Percentiles rank a stretch among this genome's conserved stretches.
Evolutionary conservation across 495 filamentous ascomycete species (phyloP).

Genomic region (Baudoinia panamericana): DNA sequence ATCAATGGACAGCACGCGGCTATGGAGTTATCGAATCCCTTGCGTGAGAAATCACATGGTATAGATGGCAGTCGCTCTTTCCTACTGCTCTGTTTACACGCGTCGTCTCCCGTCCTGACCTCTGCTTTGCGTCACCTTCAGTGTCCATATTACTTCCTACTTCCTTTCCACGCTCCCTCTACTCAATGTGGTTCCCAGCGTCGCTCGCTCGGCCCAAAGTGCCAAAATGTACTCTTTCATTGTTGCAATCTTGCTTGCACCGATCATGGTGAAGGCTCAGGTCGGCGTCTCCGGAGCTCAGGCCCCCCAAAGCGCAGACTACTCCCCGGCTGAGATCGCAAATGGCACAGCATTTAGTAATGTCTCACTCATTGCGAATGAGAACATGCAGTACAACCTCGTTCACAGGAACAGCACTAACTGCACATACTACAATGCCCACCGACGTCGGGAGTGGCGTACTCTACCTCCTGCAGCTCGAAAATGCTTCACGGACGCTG

Average conservation of each 20-base stretch:
- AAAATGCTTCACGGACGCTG: slow-evolving; percentile 8
- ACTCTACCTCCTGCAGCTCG: neutral
- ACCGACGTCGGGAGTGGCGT: slow-evolving; percentile 5
- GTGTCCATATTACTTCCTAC: no score
- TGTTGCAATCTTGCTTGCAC: neutral
- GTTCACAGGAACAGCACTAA: neutral
- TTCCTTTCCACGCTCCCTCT: no score
- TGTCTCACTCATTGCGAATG: slow-evolving; percentile 1
- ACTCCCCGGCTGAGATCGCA: neutral
- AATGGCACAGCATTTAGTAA: slow-evolving; percentile 8
- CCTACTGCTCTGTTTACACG: no score
- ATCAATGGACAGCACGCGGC: no score
- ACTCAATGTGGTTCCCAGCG: no score
- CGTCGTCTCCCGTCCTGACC: no score
- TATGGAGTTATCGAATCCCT: no score
- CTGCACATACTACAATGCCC: slow-evolving; percentile 6
- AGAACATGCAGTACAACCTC: slow-evolving; percentile 10
- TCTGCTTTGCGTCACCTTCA: no score
- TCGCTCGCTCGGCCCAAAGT: no score
- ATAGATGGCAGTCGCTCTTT: no score
- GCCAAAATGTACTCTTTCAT: neutral
- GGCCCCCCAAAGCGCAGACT: slow-evolving; percentile 6
- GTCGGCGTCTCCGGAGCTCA: slow-evolving; percentile 2
- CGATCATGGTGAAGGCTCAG: slow-evolving; percentile 1
- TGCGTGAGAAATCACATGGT: no score